phyloP scores from a whole-genome alignment of 768 basidiomycete genomes.

The Tylopilus vinaceipallidus region DNA sequence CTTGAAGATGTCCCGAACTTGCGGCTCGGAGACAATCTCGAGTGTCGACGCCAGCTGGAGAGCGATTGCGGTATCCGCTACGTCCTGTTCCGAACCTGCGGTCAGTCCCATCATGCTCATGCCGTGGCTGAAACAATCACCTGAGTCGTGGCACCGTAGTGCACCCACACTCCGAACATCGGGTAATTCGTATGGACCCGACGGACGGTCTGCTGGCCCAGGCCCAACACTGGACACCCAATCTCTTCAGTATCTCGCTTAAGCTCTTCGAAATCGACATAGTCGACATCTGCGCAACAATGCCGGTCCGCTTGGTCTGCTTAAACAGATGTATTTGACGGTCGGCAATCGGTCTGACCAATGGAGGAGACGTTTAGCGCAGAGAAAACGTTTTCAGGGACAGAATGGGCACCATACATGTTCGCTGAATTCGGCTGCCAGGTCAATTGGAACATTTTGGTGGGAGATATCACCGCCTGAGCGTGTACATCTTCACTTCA shows the following conservation, averaged over 20 bases:
- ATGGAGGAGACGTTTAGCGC: constrained; percentile 36
- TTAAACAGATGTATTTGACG: constrained; percentile 27
- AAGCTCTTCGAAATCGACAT: constrained; percentile 40
- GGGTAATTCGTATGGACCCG: constrained; percentile 32
- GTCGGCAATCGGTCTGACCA: constrained; percentile 39
- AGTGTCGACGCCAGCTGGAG: constrained; percentile 43
- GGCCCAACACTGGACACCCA: constrained; percentile 44
- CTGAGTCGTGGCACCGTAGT: constrained; percentile 51
- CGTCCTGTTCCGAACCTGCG: constrained; percentile 34
- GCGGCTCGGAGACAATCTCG: constrained; percentile 28
- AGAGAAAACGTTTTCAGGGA: constrained; percentile 43
- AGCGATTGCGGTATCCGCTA: constrained; percentile 46
- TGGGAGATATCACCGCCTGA: too few species aligned
- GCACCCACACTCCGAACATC: constrained; percentile 45
- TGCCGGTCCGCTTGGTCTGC: too few species aligned
- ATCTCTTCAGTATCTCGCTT: constrained; percentile 40
- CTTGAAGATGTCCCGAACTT: constrained; percentile 31
- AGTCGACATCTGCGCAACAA: constrained; percentile 35
- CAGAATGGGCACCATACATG: constrained; percentile 7
- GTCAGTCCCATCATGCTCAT: background rate
- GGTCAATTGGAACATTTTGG: too few species aligned
- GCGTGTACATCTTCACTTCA: too few species aligned
- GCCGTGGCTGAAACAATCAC: constrained; percentile 18
- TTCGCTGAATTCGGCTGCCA: background rate
- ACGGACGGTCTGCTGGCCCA: constrained; percentile 44